Conservation (phyloP, 495 filamentous ascomycete species). For the Chaetomium cochliodes region DNA sequence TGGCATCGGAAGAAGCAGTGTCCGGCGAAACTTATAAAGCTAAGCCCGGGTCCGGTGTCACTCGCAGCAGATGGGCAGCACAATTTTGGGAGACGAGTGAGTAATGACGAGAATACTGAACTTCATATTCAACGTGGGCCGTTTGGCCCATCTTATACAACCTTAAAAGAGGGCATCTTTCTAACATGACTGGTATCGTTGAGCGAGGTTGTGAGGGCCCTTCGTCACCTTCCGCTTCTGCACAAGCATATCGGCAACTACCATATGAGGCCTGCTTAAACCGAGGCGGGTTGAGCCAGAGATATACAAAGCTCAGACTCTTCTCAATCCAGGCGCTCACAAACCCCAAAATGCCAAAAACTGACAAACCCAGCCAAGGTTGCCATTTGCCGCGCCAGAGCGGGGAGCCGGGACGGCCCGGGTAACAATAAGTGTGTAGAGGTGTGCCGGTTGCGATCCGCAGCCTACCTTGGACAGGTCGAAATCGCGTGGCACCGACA, state of each 20-base stretch:
- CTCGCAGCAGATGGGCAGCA: background rate
- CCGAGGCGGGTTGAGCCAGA: background rate
- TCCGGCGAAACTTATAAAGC: background rate
- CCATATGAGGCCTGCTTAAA: background rate
- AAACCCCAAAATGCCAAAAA: background rate
- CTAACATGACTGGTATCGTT: background rate
- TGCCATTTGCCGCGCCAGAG: background rate
- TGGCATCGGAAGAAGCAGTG: background rate
- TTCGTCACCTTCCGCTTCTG: background rate
- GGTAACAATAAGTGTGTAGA: background rate
- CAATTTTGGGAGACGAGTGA: background rate
- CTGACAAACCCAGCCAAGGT: background rate
- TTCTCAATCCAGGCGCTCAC: background rate
- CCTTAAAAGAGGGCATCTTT: background rate
- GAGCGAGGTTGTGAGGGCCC: background rate
- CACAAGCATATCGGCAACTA: background rate
- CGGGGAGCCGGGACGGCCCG: conserved; percentile 5
- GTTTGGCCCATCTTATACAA: background rate
- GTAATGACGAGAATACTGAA: background rate
- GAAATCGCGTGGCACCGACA: conserved; percentile 13
- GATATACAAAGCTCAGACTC: background rate
- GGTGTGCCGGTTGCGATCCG: conserved; percentile 1
- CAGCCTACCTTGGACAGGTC: background rate
- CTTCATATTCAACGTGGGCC: background rate
- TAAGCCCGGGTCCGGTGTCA: background rate